phyloP scores from a whole-genome alignment of 345 rosid genomes.

The Toxicodendron radicans region DNA sequence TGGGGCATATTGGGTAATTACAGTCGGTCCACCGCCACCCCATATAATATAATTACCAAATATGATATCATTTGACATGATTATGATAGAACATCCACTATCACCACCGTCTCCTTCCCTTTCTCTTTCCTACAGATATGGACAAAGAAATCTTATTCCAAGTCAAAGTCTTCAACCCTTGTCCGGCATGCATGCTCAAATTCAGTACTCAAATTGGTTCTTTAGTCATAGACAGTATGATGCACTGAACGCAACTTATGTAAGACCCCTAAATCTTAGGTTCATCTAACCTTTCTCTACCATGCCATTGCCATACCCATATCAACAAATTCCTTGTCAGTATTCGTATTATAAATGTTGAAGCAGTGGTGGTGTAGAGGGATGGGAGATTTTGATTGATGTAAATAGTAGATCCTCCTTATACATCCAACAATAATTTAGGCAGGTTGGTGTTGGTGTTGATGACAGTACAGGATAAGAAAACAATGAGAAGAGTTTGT shows the following conservation, averaged over 20 bases:
- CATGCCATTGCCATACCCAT: too few relatives aligned
- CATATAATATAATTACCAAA: constrained; percentile 25
- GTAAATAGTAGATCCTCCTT: too few relatives aligned
- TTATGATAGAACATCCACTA: constrained; percentile 5
- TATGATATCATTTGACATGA: constrained; percentile 33
- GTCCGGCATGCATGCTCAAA: background rate
- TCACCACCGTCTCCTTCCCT: constrained; percentile 9
- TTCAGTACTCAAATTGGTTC: background rate
- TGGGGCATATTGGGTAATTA: constrained; percentile 18
- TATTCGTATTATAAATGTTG: too few relatives aligned
- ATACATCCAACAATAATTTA: too few relatives aligned
- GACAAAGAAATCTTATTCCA: constrained; percentile 19
- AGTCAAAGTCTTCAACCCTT: constrained; percentile 23
- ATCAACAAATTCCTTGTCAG: too few relatives aligned
- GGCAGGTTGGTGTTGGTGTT: too few relatives aligned
- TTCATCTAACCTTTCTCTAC: too few relatives aligned
- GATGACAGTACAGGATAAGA: too few relatives aligned
- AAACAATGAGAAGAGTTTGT: background rate
- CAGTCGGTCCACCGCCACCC: constrained; percentile 16
- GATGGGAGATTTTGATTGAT: too few relatives aligned
- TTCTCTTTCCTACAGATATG: background rate
- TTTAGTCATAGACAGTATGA: background rate
- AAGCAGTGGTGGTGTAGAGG: too few relatives aligned
- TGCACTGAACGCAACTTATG: too few relatives aligned
- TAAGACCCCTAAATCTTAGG: background rate